Base-by-base conservation (phyloP, 73 alveolate species). In the Symbiodinium pilosum region DNA sequence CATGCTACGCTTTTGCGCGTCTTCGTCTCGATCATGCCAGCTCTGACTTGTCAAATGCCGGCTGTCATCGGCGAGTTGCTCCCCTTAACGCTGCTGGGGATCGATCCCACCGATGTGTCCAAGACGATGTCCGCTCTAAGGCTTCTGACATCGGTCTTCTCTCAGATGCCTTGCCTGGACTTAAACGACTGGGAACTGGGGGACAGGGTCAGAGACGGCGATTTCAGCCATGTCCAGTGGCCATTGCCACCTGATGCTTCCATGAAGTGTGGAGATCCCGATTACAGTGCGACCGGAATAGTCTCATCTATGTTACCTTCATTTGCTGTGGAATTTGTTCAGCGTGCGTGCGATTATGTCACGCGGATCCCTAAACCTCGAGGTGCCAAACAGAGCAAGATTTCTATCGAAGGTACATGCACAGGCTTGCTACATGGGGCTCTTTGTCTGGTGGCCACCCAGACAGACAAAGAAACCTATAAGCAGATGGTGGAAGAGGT, bases 271-370 rank as follows among this genome's bases (percentile, higher is more conserved):
- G 95, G 95, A 41, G 95, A 89, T 32, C 95, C 95, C 2, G 95
- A 89, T 32, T 89, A 81, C 95, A 68, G 95, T 40, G 86, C 95
- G 12, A 89, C 95, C 1, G 87, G 95, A 69, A 47, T 89, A 18
- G 95, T 89, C 26, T 89, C 95, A 20, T 89, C 95, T 77, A 89
- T 89, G 95, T 20, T 89, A 73, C 95, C 95, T 0, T 47, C 95
- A 69, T 89, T 89, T 41, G 95, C 95, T n/a, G 75, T 89, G 38
- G 95, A 89, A 14, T 81, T 89, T 24, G 95, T 89, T 36, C 87
- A 89, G 52, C 95, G 95, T 3, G 95, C 95, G 73, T 89, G 95
- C 38, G 95, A 89, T 87, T 89, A 89, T 40, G 95, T 89, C 75
- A 64, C 95, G 7, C 68, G 95, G 32, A 89, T 89, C 38, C 95